Evolutionary conservation across 805 yeast species (phyloP), one percentile per base, ranked within the genome.

Genomic region (Brettanomyces sp.): DNA sequence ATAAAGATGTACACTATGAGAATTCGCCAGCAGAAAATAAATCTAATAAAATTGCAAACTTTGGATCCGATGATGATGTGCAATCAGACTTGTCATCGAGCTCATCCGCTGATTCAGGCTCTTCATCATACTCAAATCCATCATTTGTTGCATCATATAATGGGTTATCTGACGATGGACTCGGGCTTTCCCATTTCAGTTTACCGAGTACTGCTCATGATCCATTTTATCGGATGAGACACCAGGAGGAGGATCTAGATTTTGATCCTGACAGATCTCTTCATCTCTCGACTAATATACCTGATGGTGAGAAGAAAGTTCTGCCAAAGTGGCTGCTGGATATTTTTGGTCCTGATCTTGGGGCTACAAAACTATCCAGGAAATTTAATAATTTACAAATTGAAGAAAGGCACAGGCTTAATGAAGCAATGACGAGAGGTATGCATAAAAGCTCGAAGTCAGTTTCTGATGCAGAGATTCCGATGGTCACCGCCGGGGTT

Each of bases 401-500:
- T 41, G 70, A 75, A 28, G 97, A 90, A 59, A 78, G 79, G 51
- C 71, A 70, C 14, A 68, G 97, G 38, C 68, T 89, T 47, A 77
- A 79, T 47, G 59, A 65, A 39, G 76, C 73, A 1, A 57, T 70
- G 13, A 49, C 56, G 13, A 54, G 57, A 39, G 56, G 56, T 14
- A 48, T 58, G n/a, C 51, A 48, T 11, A 6, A 32, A 13, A 24
- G 37, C 21, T 41, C 39, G 5, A 13, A 32, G 3, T 41, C 46
- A 23, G 54, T 49, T 4, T 21, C 45, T 1, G 46, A 47, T 8
- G 44, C 51, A 3, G 66, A 59, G 3, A 58, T 65, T 3, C 77
- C 79, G 22, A 59, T 69, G 28, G 74, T 85, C 32, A 76, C 81
- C 34, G 77, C 83, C 4, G 96, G 96, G 5, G 80, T 89, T 38